Evolutionary conservation across 2,329 filamentous ascomycete genomes (phyloP).

Genomic region (Colletotrichum spaethianum): DNA sequence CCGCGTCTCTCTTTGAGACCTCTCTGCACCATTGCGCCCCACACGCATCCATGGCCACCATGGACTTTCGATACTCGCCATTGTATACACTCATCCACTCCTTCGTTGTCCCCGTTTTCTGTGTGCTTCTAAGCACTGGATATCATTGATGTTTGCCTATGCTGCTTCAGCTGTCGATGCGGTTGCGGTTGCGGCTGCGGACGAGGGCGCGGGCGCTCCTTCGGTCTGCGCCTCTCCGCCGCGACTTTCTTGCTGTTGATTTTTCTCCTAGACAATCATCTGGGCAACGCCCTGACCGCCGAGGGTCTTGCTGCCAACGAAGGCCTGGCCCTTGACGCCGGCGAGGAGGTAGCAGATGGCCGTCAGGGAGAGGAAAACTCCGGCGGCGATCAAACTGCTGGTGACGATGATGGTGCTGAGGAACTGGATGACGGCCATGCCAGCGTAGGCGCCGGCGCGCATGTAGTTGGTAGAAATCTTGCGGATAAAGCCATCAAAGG

Average conservation of each 20-base stretch:
- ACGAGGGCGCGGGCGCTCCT: not conserved
- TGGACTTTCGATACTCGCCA: conserved; percentile 6
- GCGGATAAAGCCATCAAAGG: conserved; percentile 91
- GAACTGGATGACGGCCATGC: conserved; percentile 89
- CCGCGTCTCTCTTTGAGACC: conserved; percentile 8
- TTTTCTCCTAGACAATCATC: conserved; percentile 86
- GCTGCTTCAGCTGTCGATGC: conserved; percentile 10
- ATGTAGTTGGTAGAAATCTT: conserved; percentile 97
- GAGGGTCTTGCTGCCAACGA: conserved; percentile 94
- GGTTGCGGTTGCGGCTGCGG: not conserved
- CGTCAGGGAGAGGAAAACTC: conserved; percentile 83
- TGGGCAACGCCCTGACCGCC: conserved; percentile 94
- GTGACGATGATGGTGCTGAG: conserved; percentile 76
- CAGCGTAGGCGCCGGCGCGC: conserved; percentile 87
- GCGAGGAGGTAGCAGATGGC: conserved; percentile 85
- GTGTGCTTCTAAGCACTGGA: conserved; percentile 38
- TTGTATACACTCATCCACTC: conserved; percentile 29
- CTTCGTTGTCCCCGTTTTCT: conserved; percentile 19
- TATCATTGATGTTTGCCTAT: conserved; percentile 31
- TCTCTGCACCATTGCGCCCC: conserved; percentile 1
- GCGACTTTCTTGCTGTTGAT: conserved; percentile 5
- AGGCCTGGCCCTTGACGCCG: conserved; percentile 85
- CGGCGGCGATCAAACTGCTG: conserved; percentile 88
- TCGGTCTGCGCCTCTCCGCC: conserved; percentile 4
- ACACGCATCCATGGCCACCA: not conserved